Evolutionary conservation across 192 early-diverging fungal species (phyloP).

Genomic region (Entomortierella parvispora): DNA sequence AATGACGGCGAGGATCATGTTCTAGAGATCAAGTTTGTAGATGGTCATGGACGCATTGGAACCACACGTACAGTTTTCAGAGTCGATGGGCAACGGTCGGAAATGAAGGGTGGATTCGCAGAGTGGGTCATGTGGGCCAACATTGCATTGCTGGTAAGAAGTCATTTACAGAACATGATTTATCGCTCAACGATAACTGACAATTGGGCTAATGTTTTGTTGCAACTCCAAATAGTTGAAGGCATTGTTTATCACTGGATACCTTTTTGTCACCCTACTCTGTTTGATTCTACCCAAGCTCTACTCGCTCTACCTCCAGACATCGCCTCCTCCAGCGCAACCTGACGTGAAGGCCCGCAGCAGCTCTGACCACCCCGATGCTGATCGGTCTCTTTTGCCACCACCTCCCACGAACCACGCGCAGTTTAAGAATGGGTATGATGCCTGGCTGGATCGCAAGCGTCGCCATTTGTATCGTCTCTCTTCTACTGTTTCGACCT

Average conservation of each 20-base stretch:
- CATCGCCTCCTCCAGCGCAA: slow-evolving; percentile 32
- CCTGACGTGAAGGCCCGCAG: background rate
- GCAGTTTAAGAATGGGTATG: slow-evolving; percentile 43
- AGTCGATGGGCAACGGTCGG: slow-evolving; percentile 66
- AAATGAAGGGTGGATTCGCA: slow-evolving; percentile 73
- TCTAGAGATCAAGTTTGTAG: slow-evolving; percentile 69
- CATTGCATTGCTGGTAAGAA: slow-evolving; percentile 65
- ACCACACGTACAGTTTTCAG: slow-evolving; percentile 68
- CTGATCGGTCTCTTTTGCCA: background rate
- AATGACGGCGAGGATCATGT: slow-evolving; percentile 73
- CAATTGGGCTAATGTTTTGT: background rate
- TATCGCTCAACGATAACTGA: too few species aligned
- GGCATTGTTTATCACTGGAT: slow-evolving; percentile 43
- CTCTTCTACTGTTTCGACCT: slow-evolving; percentile 35
- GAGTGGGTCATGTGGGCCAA: slow-evolving; percentile 77
- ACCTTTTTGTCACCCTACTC: slow-evolving; percentile 24
- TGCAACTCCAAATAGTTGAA: slow-evolving; percentile 18
- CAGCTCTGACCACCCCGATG: background rate
- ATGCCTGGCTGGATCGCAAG: slow-evolving; percentile 43
- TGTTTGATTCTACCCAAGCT: slow-evolving; percentile 42
- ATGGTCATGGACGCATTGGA: slow-evolving; percentile 62
- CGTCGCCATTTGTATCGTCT: slow-evolving; percentile 42
- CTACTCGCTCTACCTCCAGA: slow-evolving; percentile 49
- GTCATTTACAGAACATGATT: background rate
- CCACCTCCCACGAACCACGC: background rate